Evolutionary conservation across 768 basidiomycete genomes (phyloP).

Genomic region (Leccinum boreale): DNA sequence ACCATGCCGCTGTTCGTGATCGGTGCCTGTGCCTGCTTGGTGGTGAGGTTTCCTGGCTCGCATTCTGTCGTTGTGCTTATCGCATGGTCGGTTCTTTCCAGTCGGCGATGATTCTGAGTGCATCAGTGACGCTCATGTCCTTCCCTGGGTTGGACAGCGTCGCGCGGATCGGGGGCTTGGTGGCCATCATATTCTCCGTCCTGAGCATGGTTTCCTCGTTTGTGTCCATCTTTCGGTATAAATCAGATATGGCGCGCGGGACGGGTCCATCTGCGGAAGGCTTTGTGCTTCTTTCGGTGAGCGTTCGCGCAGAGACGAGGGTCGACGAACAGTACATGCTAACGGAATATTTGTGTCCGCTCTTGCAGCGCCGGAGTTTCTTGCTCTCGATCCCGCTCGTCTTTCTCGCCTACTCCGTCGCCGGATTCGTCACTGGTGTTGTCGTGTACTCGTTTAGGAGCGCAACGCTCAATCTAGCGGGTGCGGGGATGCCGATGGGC

Average conservation of each 20-base stretch:
- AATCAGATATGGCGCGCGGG: slow-evolving; percentile 57
- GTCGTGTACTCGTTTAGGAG: slow-evolving; percentile 65
- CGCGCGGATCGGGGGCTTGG: slow-evolving; percentile 60
- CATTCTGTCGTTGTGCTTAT: slow-evolving; percentile 1
- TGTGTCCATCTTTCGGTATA: slow-evolving; percentile 66
- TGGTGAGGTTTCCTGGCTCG: slow-evolving; percentile 42
- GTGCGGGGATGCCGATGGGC: slow-evolving; percentile 28
- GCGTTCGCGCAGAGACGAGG: slow-evolving; percentile 13
- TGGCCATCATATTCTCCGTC: slow-evolving; percentile 66
- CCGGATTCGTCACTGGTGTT: slow-evolving; percentile 64
- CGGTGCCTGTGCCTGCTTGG: slow-evolving; percentile 62
- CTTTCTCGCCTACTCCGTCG: slow-evolving; percentile 67
- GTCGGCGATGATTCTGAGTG: slow-evolving; percentile 80
- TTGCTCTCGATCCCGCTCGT: slow-evolving; percentile 72
- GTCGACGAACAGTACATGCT: neutral
- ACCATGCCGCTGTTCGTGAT: slow-evolving; percentile 60
- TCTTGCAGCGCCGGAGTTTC: slow-evolving; percentile 45
- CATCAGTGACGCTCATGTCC: slow-evolving; percentile 78
- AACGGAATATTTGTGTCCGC: neutral
- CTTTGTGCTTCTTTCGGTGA: slow-evolving; percentile 52
- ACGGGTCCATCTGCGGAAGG: slow-evolving; percentile 46
- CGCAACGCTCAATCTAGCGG: slow-evolving; percentile 36
- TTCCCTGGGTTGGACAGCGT: slow-evolving; percentile 69
- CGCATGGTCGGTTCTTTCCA: slow-evolving; percentile 25
- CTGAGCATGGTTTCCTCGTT: slow-evolving; percentile 68